Conservation (phyloP, 2,329 filamentous ascomycete species). For the Alternaria alternata region DNA sequence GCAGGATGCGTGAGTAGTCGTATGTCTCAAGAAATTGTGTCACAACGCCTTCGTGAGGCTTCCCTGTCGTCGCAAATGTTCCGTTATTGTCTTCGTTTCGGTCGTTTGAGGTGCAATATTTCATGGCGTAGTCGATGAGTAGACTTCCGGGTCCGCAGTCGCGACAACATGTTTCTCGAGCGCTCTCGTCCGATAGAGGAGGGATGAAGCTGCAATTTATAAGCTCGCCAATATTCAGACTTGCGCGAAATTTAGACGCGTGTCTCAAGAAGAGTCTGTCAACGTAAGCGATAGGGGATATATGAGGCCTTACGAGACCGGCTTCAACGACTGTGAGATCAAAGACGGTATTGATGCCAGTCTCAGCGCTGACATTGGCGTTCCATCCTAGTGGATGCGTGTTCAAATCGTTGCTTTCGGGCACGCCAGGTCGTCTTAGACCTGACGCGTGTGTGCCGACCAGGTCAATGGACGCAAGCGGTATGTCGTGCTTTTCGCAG, state of each 20-base stretch:
- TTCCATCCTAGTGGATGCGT: constrained; percentile 64
- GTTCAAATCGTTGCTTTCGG: constrained; percentile 37
- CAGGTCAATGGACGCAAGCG: constrained; percentile 59
- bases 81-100: constrained; percentile 63
- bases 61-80: constrained; percentile 59
- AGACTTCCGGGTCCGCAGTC: constrained; percentile 66
- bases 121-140: constrained; percentile 65
- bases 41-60: constrained; percentile 61
- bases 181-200: constrained; percentile 53
- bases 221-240: constrained; percentile 69
- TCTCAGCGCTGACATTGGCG: constrained; percentile 62
- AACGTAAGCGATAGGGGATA: constrained; percentile 66
- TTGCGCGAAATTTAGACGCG: constrained; percentile 64
- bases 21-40: constrained; percentile 58
- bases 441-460: constrained; percentile 67
- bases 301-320: constrained; percentile 63
- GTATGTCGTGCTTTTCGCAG: constrained; percentile 55
- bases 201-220: constrained; percentile 69
- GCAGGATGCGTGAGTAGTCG: constrained; percentile 61
- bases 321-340: constrained; percentile 67
- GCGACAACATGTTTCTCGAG: constrained; percentile 58
- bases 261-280: constrained; percentile 65
- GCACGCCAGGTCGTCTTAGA: constrained; percentile 3
- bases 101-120: constrained; percentile 62
- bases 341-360: constrained; percentile 66